Conservation (phyloP, 257 asterid species). For the Voacanga thouarsii region DNA sequence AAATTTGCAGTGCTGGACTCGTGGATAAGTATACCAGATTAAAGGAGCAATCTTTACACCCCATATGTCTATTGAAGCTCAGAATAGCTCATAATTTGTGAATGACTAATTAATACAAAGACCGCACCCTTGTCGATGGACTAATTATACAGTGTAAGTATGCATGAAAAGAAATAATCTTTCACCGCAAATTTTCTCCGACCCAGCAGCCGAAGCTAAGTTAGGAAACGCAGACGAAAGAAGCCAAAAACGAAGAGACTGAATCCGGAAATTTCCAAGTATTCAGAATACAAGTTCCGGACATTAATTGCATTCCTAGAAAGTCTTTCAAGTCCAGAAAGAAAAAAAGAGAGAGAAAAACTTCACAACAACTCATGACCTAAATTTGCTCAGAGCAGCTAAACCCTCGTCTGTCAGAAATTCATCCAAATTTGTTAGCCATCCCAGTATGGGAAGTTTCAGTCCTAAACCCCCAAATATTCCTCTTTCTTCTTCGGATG, state of each 20-base stretch:
- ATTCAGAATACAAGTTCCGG: background rate
- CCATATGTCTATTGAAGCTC: constrained; percentile 14
- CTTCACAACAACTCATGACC: background rate
- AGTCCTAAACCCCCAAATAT: background rate
- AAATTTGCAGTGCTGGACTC: background rate
- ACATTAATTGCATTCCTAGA: background rate
- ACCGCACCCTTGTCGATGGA: background rate
- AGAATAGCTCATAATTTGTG: background rate
- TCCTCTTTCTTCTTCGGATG: background rate
- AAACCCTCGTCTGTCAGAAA: background rate
- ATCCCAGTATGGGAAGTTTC: background rate
- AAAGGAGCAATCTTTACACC: constrained; percentile 13
- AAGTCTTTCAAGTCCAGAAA: background rate
- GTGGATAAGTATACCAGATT: constrained; percentile 6
- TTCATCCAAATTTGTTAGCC: background rate
- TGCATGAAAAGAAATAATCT: background rate
- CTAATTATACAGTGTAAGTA: background rate
- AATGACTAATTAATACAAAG: background rate
- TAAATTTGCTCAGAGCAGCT: constrained; percentile 1
- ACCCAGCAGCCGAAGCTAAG: background rate
- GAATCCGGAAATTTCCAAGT: constrained; percentile 11
- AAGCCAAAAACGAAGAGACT: background rate
- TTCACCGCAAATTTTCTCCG: background rate
- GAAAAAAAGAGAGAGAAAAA: background rate
- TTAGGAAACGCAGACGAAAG: background rate